Base-by-base conservation (phyloP, 805 yeast species). In the Ogataea parapolymorpha region DNA sequence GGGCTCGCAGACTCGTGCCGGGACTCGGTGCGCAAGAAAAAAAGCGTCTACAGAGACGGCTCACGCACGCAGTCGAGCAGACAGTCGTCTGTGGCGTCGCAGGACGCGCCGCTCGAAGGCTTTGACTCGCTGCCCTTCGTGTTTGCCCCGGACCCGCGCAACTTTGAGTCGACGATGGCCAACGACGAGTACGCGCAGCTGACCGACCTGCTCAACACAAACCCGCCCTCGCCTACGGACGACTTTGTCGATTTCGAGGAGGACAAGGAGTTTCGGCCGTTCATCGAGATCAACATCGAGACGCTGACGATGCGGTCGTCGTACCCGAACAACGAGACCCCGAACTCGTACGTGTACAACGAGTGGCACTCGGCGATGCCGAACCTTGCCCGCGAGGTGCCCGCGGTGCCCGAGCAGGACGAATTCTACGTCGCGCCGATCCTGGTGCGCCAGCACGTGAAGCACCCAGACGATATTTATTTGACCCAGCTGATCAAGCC, bases 391-490 rank as follows among this genome's bases (percentile, higher is more conserved):
- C 51, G 72, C 66, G 39, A 50, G 62, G 36, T 67, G 54, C 59
- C 80, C 59, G 28, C 56, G 57, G 59, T 70, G 62, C 32, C 71
- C 54, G 62, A 65, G 38, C 57, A 56, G 39, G 61, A 60, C 26
- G 51, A 63, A 9, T 75, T 70, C 35, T 80, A 78, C 55, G 72
- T 79, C 3, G 71, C 81, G 3, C 85, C 85, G 6, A 56, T 79
- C 42, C 67, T 74, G 10, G 66, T 79, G 42, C 71, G 82, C 45
- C 80, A 79, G 54, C 62, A 77, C 12, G 76, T 77, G 61, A 75
- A 67, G 60, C 74, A 32, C 58, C 54, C 79, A 44, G 63, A 80
- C 67, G 67, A 75, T 67, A 58, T 77, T 61, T 63, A 61, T 64
- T 40, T 74, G 58, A 61, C 72, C 52, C 50, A 62, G 24, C 54